phyloP scores from a whole-genome alignment of 805 yeast species.

The Metschnikowia matae region DNA sequence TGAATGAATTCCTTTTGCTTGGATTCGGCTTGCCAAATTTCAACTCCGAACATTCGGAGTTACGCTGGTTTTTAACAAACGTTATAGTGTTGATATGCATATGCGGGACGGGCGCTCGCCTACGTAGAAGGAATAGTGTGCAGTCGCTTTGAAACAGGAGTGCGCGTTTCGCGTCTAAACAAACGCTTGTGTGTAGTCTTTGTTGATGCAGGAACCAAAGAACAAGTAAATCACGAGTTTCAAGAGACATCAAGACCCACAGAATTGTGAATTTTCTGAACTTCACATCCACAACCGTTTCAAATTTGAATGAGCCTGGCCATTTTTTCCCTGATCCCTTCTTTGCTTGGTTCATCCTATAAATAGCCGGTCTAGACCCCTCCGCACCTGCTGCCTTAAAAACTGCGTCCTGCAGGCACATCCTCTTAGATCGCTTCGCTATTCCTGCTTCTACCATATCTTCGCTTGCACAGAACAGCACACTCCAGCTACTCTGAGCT shows the following conservation, averaged over 20 bases:
- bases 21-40: neutral
- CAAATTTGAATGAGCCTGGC: neutral
- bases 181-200: neutral
- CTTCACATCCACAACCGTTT: neutral
- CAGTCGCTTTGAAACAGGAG: neutral
- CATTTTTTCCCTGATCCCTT: neutral
- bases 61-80: neutral
- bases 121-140: neutral
- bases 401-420: slow-evolving; percentile 1
- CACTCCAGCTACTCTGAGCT: neutral
- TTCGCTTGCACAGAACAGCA: slow-evolving; percentile 1
- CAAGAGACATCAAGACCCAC: neutral
- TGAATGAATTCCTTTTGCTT: no score
- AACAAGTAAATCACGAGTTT: neutral
- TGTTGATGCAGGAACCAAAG: slow-evolving; percentile 1
- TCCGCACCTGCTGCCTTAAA: slow-evolving; percentile 2
- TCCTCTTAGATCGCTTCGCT: slow-evolving; percentile 2
- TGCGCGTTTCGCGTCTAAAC: slow-evolving; percentile 3
- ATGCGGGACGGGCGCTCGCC: slow-evolving; percentile 1
- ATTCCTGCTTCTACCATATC: slow-evolving; percentile 1
- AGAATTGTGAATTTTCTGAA: neutral
- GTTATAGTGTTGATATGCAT: slow-evolving; percentile 3
- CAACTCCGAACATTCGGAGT: neutral
- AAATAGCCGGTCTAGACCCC: slow-evolving; percentile 4
- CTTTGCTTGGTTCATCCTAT: neutral